Conservation (phyloP, 192 early-diverging fungal species). For the Martensiomyces pterosporus region DNA sequence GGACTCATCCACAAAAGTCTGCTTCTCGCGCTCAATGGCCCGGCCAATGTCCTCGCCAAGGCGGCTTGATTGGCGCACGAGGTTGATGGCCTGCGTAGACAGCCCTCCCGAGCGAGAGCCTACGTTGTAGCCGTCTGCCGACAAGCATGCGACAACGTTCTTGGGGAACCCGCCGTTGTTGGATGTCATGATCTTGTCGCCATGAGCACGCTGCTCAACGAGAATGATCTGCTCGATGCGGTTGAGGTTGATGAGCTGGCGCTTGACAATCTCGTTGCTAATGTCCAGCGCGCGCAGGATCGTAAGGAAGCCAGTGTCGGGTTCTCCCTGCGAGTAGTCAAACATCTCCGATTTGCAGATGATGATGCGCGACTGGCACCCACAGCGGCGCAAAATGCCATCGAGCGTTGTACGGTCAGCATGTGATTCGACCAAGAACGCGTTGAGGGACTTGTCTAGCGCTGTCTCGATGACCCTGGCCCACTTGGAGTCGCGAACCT, state of each 20-base stretch:
- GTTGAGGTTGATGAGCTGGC: constrained; percentile 64
- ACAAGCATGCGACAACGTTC: constrained; percentile 62
- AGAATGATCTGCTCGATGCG: constrained; percentile 68
- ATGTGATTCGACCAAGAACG: constrained; percentile 68
- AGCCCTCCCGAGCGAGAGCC: constrained; percentile 52
- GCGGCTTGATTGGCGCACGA: constrained; percentile 42
- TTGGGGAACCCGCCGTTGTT: constrained; percentile 55
- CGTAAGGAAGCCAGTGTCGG: constrained; percentile 54
- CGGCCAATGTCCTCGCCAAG: constrained; percentile 53
- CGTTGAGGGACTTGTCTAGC: constrained; percentile 56
- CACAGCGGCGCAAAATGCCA: constrained; percentile 49
- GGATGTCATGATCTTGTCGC: constrained; percentile 44
- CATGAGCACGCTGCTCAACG: constrained; percentile 47
- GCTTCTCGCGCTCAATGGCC: constrained; percentile 34
- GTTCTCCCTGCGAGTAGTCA: constrained; percentile 66
- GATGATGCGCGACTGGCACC: constrained; percentile 56
- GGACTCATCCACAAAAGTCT: constrained; percentile 9
- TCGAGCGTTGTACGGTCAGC: constrained; percentile 55
- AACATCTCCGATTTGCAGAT: constrained; percentile 62
- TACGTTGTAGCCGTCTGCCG: constrained; percentile 57
- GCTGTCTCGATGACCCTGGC: constrained; percentile 59
- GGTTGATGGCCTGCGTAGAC: constrained; percentile 35
- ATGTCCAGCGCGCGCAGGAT: constrained; percentile 61
- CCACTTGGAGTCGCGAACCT: constrained; percentile 56
- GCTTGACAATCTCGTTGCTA: constrained; percentile 66